These are phyloP conservation scores for Eimeria sp. DNA, from an alignment of 169 alveolate genomes.

Conservation along the genomic window DNA sequence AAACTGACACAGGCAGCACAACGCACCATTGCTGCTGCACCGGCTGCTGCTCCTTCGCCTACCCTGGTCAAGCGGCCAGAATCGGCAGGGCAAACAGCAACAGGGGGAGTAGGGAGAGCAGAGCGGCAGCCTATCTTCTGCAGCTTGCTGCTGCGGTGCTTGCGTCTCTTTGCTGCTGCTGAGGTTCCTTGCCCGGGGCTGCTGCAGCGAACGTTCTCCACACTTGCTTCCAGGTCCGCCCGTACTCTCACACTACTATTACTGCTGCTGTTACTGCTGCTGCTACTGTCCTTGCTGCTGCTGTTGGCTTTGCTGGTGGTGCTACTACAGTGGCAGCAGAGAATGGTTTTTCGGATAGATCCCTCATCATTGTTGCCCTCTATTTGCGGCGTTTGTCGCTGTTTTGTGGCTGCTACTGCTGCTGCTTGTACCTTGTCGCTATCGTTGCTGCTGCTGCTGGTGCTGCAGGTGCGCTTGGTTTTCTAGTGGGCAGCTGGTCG, in stretches of 20 bases:
- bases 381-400: background rate
- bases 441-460: constrained; percentile 10
- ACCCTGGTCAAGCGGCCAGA: background rate
- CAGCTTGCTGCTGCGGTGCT: constrained; percentile 24
- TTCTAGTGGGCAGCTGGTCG: constrained; percentile 60
- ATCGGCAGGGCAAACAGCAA: background rate
- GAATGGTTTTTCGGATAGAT: background rate
- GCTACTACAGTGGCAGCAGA: background rate
- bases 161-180: constrained; percentile 65
- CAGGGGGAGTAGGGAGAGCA: background rate
- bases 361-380: background rate
- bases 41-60: background rate
- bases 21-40: constrained; percentile 15
- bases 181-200: constrained; percentile 36
- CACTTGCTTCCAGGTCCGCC: constrained; percentile 28
- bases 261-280: background rate
- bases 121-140: constrained; percentile 29
- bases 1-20: constrained; percentile 40
- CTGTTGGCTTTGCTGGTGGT: background rate
- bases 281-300: constrained; percentile 19
- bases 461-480: constrained; percentile 66
- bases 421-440: background rate
- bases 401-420: background rate
- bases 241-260: background rate
- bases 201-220: background rate